These are phyloP conservation scores for Ustilaginoidea virens DNA, from an alignment of 2,329 filamentous ascomycete species.

Conservation along the genomic window DNA sequence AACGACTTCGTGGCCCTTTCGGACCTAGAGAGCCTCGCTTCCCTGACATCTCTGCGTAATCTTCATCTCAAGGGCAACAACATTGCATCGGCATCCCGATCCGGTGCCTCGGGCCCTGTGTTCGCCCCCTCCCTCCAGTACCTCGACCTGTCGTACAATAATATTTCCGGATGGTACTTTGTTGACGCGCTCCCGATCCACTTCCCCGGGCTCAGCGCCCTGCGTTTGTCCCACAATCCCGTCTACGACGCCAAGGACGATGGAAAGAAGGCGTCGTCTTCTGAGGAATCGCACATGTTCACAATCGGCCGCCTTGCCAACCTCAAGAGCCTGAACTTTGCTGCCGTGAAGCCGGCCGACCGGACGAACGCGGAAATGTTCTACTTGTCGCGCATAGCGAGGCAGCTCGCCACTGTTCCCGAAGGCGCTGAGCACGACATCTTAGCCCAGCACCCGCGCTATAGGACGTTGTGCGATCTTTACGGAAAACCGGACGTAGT, in stretches of 20 bases:
- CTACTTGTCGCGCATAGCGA: conserved; percentile 72
- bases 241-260: conserved; percentile 46
- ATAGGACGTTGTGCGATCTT: conserved; percentile 53
- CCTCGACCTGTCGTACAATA: conserved; percentile 61
- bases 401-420: conserved; percentile 50
- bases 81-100: conserved; percentile 31
- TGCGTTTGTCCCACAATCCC: conserved; percentile 78
- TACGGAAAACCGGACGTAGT: conserved; percentile 58
- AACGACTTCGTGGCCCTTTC: conserved; percentile 49
- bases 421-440: conserved; percentile 38
- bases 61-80: conserved; percentile 65
- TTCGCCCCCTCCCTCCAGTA: conserved; percentile 44
- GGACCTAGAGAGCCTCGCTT: conserved; percentile 37
- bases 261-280: conserved; percentile 30
- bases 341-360: conserved; percentile 54
- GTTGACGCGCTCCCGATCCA: conserved; percentile 49
- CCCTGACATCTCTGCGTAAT: conserved; percentile 36
- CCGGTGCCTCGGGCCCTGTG: conserved; percentile 18
- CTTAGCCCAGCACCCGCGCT: conserved; percentile 52
- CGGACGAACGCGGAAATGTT: conserved; percentile 83
- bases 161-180: conserved; percentile 54
- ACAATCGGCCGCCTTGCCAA: conserved; percentile 58
- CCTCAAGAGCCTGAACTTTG: conserved; percentile 60
- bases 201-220: conserved; percentile 58
- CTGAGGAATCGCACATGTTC: conserved; percentile 81